Evolutionary conservation across 306 rosid species (phyloP).

Genomic region (Quercus glauca): DNA sequence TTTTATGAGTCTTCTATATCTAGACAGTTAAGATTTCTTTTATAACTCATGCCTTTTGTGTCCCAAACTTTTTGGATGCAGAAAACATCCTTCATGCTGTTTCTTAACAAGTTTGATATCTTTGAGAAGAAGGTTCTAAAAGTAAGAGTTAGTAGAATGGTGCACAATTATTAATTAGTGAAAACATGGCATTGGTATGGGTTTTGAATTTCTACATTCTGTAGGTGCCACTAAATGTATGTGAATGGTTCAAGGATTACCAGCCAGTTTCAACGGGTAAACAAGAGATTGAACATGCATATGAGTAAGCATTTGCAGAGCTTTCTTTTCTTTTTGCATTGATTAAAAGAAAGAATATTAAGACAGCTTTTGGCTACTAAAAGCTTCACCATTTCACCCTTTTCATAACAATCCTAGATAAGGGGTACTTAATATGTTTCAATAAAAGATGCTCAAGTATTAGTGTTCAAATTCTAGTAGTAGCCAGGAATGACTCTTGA

Average conservation of each 20-base stretch:
- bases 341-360: slow-evolving; percentile 9
- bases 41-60: slow-evolving; percentile 15
- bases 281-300: slow-evolving; percentile 90
- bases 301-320: slow-evolving; percentile 61
- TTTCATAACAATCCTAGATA: too few relatives aligned
- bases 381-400: slow-evolving; percentile 5
- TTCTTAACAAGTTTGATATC: slow-evolving; percentile 93
- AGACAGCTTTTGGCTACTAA: slow-evolving; percentile 11
- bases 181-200: slow-evolving; percentile 20
- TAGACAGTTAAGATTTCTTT: neutral
- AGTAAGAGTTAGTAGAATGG: slow-evolving; percentile 44
- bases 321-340: slow-evolving; percentile 1
- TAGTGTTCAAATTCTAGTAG: neutral
- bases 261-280: slow-evolving; percentile 90
- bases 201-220: slow-evolving; percentile 30
- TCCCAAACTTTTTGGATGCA: slow-evolving; percentile 30
- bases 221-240: slow-evolving; percentile 87
- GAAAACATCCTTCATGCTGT: slow-evolving; percentile 99
- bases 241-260: slow-evolving; percentile 95
- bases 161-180: slow-evolving; percentile 10
- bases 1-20: slow-evolving; percentile 5
- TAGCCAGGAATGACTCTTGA: neutral
- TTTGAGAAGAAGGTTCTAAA: slow-evolving; percentile 90
- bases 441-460: too few relatives aligned
- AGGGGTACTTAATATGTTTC: too few relatives aligned